These are phyloP conservation scores for Macrophomina pseudophaseolina DNA, from an alignment of 2,329 filamentous ascomycete species.

Conservation along the genomic window DNA sequence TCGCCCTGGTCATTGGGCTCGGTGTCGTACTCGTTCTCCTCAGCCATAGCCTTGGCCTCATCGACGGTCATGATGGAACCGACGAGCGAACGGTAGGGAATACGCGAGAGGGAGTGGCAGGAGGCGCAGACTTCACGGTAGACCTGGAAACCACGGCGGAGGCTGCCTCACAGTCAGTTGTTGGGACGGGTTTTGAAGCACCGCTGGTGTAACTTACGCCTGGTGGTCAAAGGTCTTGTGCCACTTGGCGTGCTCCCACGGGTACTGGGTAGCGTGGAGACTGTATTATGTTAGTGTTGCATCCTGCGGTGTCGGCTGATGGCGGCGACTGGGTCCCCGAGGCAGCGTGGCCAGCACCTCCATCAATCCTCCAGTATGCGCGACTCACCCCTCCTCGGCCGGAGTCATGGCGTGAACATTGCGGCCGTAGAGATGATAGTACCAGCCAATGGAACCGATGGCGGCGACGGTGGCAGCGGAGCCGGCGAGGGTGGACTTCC, in stretches of 20 bases:
- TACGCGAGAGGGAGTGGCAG: slow-evolving; percentile 94
- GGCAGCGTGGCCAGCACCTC: slow-evolving; percentile 7
- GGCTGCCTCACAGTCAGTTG: slow-evolving; percentile 57
- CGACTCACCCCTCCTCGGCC: slow-evolving; percentile 94
- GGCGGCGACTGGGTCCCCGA: slow-evolving; percentile 3
- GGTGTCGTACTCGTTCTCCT: slow-evolving; percentile 97
- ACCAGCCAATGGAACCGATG: slow-evolving; percentile 91
- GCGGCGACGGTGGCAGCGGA: slow-evolving; percentile 85
- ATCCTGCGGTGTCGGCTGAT: slow-evolving; percentile 14
- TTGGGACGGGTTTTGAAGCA: not conserved
- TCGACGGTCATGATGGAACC: slow-evolving; percentile 93
- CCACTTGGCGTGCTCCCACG: slow-evolving; percentile 93
- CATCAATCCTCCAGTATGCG: slow-evolving; percentile 21
- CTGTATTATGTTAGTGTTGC: slow-evolving; percentile 53
- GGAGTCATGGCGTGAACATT: slow-evolving; percentile 88
- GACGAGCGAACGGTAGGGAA: slow-evolving; percentile 91
- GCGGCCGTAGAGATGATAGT: slow-evolving; percentile 94
- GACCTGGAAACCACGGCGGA: slow-evolving; percentile 98
- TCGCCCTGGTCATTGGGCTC: slow-evolving; percentile 98
- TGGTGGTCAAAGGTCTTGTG: slow-evolving; percentile 96
- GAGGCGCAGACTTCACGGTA: slow-evolving; percentile 98
- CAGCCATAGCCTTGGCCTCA: slow-evolving; percentile 95
- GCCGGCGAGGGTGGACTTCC: slow-evolving; percentile 85
- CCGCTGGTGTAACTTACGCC: slow-evolving; percentile 68
- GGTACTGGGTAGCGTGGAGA: slow-evolving; percentile 89